These are phyloP conservation scores for Colletotrichum lupini DNA, from an alignment of 2,329 filamentous ascomycete species.

Conservation along the genomic window DNA sequence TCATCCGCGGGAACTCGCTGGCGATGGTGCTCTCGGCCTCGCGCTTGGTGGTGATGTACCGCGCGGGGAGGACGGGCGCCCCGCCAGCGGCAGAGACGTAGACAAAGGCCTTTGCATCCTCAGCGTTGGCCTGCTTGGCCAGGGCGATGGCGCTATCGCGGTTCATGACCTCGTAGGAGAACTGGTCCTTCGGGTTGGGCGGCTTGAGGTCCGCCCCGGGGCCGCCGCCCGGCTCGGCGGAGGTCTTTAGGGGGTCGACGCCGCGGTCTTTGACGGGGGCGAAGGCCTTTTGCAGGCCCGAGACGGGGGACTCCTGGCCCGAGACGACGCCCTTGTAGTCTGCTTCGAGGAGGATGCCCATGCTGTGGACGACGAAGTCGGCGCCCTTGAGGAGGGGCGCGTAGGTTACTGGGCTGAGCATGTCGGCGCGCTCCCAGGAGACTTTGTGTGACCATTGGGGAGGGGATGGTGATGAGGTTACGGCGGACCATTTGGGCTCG, in stretches of 20 bases:
- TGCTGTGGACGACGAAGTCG: conserved; percentile 89
- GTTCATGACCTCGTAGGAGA: conserved; percentile 99
- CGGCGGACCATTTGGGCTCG: conserved; percentile 83
- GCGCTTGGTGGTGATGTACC: conserved; percentile 93
- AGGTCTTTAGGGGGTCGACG: conserved; percentile 75
- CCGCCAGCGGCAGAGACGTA: conserved; percentile 92
- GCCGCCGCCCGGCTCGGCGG: conserved; percentile 55
- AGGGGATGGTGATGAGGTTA: conserved; percentile 76
- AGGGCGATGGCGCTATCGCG: conserved; percentile 87
- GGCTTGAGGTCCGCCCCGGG: conserved; percentile 63
- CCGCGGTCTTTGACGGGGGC: conserved; percentile 71
- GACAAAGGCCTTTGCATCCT: conserved; percentile 76
- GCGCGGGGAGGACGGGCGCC: conserved; percentile 82
- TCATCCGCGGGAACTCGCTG: conserved; percentile 77
- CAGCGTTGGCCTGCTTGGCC: conserved; percentile 77
- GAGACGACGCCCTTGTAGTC: conserved; percentile 96
- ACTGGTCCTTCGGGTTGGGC: conserved; percentile 75
- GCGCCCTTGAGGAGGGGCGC: conserved; percentile 79
- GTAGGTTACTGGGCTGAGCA: conserved; percentile 86
- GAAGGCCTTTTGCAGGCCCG: conserved; percentile 84
- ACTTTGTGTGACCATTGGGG: conserved; percentile 87
- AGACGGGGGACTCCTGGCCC: conserved; percentile 83
- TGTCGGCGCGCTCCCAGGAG: conserved; percentile 88
- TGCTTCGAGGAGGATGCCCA: conserved; percentile 96
- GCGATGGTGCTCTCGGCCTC: conserved; percentile 86